phyloP scores from a whole-genome alignment of 306 rosid genomes.

The Medicago ruthenica region DNA sequence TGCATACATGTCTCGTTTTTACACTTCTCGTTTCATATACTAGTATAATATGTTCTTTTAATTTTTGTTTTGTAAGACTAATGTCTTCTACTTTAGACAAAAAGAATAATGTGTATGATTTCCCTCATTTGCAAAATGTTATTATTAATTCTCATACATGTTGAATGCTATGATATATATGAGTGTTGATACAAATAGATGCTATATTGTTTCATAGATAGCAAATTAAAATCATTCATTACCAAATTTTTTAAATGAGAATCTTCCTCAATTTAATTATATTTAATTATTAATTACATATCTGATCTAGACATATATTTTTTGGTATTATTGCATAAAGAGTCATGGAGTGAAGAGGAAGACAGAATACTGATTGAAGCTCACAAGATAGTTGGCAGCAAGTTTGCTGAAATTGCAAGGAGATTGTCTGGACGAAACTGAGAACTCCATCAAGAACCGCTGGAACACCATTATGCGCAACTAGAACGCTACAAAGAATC shows the following conservation, averaged over 20 bases:
- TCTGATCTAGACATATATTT: background rate
- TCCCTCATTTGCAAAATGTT: too few species aligned
- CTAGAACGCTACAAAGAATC: conserved; percentile 48
- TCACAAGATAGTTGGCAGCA: conserved; percentile 64
- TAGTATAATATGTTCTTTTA: too few species aligned
- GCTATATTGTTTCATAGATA: too few species aligned
- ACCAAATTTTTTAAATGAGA: background rate
- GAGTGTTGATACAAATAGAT: too few species aligned
- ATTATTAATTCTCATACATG: too few species aligned
- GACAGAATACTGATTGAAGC: conserved; percentile 63
- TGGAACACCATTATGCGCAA: conserved; percentile 77
- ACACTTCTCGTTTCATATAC: too few species aligned
- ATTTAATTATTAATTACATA: background rate
- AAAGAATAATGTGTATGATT: too few species aligned
- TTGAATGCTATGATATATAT: too few species aligned
- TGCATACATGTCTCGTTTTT: too few species aligned
- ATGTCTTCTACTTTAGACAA: too few species aligned
- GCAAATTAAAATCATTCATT: background rate
- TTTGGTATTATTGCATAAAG: conserved; percentile 57
- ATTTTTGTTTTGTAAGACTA: too few species aligned
- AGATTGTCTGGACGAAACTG: conserved; percentile 61
- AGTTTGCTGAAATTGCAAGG: conserved; percentile 78
- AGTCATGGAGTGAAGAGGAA: conserved; percentile 73
- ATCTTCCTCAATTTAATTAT: background rate
- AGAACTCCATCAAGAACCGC: conserved; percentile 77